These are phyloP conservation scores for Chlorella ohadii DNA, from an alignment of 139 green algal genomes.

Conservation along the genomic window DNA sequence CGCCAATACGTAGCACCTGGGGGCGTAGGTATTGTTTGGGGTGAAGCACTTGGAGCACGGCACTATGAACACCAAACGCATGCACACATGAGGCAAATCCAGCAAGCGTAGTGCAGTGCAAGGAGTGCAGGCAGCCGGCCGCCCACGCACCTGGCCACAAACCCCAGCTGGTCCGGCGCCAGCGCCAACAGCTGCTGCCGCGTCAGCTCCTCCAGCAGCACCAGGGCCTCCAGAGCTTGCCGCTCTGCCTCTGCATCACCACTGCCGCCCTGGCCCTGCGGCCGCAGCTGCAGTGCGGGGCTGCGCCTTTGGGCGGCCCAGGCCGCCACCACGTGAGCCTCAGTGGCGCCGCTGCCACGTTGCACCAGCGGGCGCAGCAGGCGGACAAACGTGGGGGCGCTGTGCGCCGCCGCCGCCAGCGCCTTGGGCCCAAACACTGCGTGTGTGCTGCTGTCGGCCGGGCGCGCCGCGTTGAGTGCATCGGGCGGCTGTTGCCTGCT, in stretches of 20 bases:
- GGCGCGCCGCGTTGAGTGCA: too few relatives aligned
- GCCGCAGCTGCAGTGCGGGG: not conserved
- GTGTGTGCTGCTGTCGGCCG: not conserved
- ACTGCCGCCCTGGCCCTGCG: not conserved
- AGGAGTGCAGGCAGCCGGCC: not conserved
- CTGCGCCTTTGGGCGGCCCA: constrained; percentile 15
- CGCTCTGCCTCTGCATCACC: not conserved
- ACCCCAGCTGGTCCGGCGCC: constrained; percentile 15
- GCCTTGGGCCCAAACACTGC: not conserved
- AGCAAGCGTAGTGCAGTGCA: too few relatives aligned
- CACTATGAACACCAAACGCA: too few relatives aligned
- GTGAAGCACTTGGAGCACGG: too few relatives aligned
- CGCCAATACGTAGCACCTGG: constrained; percentile 33
- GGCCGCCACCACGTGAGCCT: constrained; percentile 20
- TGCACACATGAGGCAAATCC: too few relatives aligned
- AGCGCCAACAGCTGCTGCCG: constrained; percentile 8
- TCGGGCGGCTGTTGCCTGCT: too few relatives aligned
- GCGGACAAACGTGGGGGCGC: not conserved
- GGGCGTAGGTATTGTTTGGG: not conserved
- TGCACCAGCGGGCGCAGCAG: not conserved
- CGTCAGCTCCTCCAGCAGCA: constrained; percentile 13
- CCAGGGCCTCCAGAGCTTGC: constrained; percentile 1
- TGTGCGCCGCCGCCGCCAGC: not conserved
- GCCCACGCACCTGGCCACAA: not conserved
- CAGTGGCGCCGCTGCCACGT: not conserved